A percentile compares a stretch with the other conserved stretches of the same genome.
These are phyloP conservation scores for Delitschia confertaspora DNA, from an alignment of 495 filamentous ascomycete genomes.

Conservation along the genomic window DNA sequence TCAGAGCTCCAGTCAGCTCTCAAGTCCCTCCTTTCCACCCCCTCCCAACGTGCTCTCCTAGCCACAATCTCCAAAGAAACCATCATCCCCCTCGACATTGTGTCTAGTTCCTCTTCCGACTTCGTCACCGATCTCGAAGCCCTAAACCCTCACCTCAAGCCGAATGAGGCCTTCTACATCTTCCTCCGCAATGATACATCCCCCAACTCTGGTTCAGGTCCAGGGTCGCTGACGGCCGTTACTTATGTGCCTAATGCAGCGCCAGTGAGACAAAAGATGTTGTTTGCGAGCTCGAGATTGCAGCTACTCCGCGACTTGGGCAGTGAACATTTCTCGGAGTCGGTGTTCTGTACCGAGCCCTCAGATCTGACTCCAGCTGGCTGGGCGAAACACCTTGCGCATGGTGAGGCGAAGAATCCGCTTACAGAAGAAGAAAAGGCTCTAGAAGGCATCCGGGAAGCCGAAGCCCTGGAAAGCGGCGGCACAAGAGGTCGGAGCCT, in stretches of 20 bases:
- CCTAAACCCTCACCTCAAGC: constrained; percentile 55
- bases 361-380: constrained; percentile 62
- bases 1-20: constrained; percentile 79
- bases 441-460: constrained; percentile 65
- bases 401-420: constrained; percentile 54
- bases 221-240: constrained; percentile 56
- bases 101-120: constrained; percentile 46
- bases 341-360: constrained; percentile 66
- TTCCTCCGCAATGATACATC: constrained; percentile 54
- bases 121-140: constrained; percentile 58
- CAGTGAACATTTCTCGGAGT: constrained; percentile 73
- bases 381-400: constrained; percentile 67
- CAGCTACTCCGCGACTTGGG: constrained; percentile 81
- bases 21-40: constrained; percentile 55
- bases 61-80: constrained; percentile 68
- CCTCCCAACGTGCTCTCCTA: constrained; percentile 66
- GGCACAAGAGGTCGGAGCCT: constrained; percentile 55
- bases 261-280: constrained; percentile 88
- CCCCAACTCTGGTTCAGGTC: constrained; percentile 37
- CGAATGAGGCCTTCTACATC: constrained; percentile 71
- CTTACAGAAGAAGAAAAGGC: constrained; percentile 82
- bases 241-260: constrained; percentile 88
- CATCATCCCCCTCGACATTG: constrained; percentile 54
- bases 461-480: constrained; percentile 66
- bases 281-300: constrained; percentile 82